These are phyloP conservation scores for Maudiozyma turicensis DNA, from an alignment of 805 yeast species.

Conservation along the genomic window DNA sequence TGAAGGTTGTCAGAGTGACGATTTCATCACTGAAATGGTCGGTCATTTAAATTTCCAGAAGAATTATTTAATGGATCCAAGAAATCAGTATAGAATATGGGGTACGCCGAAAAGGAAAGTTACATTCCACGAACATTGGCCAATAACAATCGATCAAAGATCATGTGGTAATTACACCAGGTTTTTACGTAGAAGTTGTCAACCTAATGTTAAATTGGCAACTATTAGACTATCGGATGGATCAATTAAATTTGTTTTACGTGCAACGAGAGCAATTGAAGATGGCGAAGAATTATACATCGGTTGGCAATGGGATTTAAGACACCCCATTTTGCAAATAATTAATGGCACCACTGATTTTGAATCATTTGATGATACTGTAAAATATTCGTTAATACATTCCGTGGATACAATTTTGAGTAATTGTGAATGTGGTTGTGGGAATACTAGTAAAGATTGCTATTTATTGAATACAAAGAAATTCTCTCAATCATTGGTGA, in stretches of 20 bases:
- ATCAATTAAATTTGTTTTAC: constrained; percentile 44
- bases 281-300: constrained; percentile 64
- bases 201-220: constrained; percentile 62
- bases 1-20: constrained; percentile 34
- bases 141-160: constrained; percentile 69
- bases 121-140: constrained; percentile 43
- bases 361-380: constrained; percentile 46
- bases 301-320: constrained; percentile 81
- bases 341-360: constrained; percentile 36
- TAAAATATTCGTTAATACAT: constrained; percentile 45
- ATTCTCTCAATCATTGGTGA: constrained; percentile 47
- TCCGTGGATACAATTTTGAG: constrained; percentile 55
- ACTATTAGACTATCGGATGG: constrained; percentile 31
- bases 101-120: constrained; percentile 60
- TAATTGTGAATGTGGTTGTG: constrained; percentile 49
- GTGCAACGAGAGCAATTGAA: constrained; percentile 46
- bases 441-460: constrained; percentile 44
- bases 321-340: constrained; percentile 61
- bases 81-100: constrained; percentile 69
- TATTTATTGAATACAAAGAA: constrained; percentile 50
- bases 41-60: constrained; percentile 66
- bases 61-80: constrained; percentile 51
- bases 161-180: constrained; percentile 75
- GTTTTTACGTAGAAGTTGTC: constrained; percentile 66
- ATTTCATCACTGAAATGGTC: constrained; percentile 48